Conservation (phyloP, 2,329 filamentous ascomycete genomes). For the Bipolaris victoriae region DNA sequence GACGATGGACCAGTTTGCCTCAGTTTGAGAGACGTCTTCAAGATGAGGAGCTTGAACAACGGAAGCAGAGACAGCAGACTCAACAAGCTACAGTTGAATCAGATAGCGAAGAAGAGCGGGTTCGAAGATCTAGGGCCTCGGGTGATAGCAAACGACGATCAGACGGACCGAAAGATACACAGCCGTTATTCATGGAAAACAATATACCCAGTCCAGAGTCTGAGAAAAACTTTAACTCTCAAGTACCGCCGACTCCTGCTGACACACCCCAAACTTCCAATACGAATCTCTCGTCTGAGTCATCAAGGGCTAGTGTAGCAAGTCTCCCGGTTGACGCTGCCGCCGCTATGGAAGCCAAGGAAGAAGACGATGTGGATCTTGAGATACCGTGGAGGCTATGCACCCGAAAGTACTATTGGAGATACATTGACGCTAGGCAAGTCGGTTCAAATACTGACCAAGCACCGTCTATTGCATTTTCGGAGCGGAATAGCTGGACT, state of each 20-base stretch:
- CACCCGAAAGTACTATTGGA: constrained; percentile 43
- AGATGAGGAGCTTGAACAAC: constrained; percentile 31
- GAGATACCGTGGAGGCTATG: constrained; percentile 48
- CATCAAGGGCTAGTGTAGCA: constrained; percentile 34
- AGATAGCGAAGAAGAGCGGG: constrained; percentile 41
- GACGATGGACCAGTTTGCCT: constrained; percentile 42
- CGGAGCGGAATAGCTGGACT: constrained; percentile 43
- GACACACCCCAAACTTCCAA: constrained; percentile 34
- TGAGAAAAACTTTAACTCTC: constrained; percentile 25
- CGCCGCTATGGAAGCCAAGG: constrained; percentile 41
- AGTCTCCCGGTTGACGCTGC: constrained; percentile 40
- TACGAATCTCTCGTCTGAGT: constrained; percentile 25
- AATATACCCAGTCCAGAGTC: constrained; percentile 29
- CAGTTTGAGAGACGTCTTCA: constrained; percentile 39
- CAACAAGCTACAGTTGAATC: constrained; percentile 46
- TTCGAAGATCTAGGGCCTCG: constrained; percentile 16
- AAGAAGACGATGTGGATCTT: constrained; percentile 40
- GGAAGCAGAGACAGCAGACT: constrained; percentile 32
- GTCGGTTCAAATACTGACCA: constrained; percentile 38
- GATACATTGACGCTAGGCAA: constrained; percentile 43
- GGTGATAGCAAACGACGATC: constrained; percentile 17
- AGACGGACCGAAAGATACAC: constrained; percentile 27
- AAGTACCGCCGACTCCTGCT: constrained; percentile 35
- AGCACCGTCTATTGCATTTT: constrained; percentile 33
- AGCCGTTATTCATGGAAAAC: constrained; percentile 40